Percentiles rank a stretch among this genome's conserved stretches.
phyloP scores from a whole-genome alignment of 768 basidiomycete genomes.

The Pisolithus tinctorius region DNA sequence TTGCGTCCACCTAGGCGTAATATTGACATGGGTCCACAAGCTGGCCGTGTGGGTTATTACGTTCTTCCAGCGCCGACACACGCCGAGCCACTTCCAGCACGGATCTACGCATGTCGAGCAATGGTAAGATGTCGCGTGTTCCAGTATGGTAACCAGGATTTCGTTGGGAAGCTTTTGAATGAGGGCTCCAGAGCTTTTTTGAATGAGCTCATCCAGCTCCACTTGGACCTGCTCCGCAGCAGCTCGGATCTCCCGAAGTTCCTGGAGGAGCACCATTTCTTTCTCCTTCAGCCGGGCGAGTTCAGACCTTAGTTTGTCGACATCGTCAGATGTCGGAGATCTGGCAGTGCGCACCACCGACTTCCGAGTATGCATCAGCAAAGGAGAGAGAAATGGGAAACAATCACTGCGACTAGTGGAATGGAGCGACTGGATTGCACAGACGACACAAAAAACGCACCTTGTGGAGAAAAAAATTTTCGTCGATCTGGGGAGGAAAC shows the following conservation, averaged over 20 bases:
- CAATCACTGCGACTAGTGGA: background rate
- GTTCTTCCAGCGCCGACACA: conserved; percentile 1
- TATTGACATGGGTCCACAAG: conserved; percentile 1
- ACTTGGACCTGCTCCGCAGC: background rate
- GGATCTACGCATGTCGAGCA: background rate
- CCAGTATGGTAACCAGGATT: background rate
- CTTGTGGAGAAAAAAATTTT: background rate
- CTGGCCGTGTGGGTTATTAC: background rate
- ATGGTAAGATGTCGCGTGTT: background rate
- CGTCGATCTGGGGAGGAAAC: background rate
- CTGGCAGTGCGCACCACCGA: background rate
- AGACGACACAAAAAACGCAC: background rate
- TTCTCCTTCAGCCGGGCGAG: background rate
- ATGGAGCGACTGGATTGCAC: background rate
- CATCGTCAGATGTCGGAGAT: background rate
- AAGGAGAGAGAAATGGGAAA: background rate
- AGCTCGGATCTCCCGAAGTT: background rate
- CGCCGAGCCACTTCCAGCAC: conserved; percentile 4
- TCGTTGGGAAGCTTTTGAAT: conserved; percentile 1
- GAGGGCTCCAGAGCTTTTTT: background rate
- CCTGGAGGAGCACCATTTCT: background rate
- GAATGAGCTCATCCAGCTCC: background rate
- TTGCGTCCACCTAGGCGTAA: background rate
- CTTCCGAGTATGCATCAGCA: background rate
- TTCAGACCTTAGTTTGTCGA: background rate